These are phyloP conservation scores for Hypoxylon sp. DNA, from an alignment of 2,329 filamentous ascomycete species.

Conservation along the genomic window DNA sequence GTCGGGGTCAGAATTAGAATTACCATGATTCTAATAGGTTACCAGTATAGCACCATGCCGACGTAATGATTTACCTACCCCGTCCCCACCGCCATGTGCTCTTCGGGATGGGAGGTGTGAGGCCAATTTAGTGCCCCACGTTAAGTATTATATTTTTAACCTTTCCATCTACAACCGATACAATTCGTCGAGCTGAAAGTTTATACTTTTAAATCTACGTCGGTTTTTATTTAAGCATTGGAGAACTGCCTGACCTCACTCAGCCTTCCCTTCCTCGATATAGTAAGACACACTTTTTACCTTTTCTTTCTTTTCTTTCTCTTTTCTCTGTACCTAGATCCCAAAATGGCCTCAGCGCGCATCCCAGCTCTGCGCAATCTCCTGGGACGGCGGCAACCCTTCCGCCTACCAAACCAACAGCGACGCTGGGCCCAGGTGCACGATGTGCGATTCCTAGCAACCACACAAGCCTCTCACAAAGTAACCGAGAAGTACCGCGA, in stretches of 20 bases:
- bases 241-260: too few relatives aligned
- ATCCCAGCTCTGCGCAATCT: constrained; percentile 31
- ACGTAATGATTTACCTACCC: constrained; percentile 16
- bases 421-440: constrained; percentile 91
- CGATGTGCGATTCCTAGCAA: constrained; percentile 88
- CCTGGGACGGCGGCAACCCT: constrained; percentile 28
- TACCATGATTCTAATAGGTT: constrained; percentile 10
- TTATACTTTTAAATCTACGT: too few relatives aligned
- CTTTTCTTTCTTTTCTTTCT: neutral
- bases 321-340: neutral
- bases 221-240: too few relatives aligned
- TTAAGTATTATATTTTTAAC: too few relatives aligned
- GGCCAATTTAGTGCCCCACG: constrained; percentile 16
- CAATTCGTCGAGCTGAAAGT: too few relatives aligned
- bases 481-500: constrained; percentile 86
- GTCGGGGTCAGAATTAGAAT: too few relatives aligned
- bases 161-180: too few relatives aligned
- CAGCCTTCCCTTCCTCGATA: too few relatives aligned
- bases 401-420: constrained; percentile 57
- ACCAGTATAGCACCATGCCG: neutral
- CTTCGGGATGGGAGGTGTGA: neutral
- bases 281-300: too few relatives aligned
- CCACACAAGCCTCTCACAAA: constrained; percentile 72
- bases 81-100: constrained; percentile 22
- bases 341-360: constrained; percentile 31